Conservation (phyloP, 306 rosid genomes). For the Begonia loranthoides region DNA sequence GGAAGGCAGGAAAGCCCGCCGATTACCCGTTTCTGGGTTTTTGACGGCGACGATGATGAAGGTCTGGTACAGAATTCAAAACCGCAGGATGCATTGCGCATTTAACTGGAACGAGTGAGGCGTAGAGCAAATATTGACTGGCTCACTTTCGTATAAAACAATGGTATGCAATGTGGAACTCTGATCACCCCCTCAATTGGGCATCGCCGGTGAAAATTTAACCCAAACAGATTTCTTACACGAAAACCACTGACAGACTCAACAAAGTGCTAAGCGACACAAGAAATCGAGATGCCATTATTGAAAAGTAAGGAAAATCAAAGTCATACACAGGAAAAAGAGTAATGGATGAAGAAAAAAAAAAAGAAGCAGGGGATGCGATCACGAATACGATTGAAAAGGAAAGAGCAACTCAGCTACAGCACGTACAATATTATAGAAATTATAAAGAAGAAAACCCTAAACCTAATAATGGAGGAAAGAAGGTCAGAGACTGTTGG, state of each 20-base stretch:
- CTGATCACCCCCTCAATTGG: conserved; percentile 4
- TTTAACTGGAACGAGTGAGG: conserved; percentile 62
- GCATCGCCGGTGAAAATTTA: background rate
- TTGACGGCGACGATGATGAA: conserved; percentile 44
- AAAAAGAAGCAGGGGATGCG: no score
- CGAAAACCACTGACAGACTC: background rate
- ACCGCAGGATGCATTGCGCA: conserved; percentile 46
- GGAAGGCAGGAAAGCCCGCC: conserved; percentile 75
- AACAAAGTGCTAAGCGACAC: conserved; percentile 2
- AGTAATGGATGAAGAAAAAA: conserved; percentile 7
- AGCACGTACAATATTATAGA: conserved; percentile 16
- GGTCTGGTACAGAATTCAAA: conserved; percentile 65
- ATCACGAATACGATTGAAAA: conserved; percentile 3
- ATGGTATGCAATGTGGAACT: conserved; percentile 32
- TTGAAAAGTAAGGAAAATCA: background rate
- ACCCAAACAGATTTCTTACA: background rate
- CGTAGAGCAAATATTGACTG: conserved; percentile 68
- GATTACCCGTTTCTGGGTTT: conserved; percentile 54
- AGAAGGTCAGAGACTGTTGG: conserved; percentile 34
- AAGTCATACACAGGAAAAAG: conserved; percentile 11
- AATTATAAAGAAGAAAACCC: conserved; percentile 5
- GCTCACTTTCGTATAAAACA: conserved; percentile 74
- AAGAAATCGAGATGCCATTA: background rate
- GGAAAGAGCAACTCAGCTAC: conserved; percentile 4
- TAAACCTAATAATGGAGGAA: conserved; percentile 5